These are phyloP conservation scores for Polyporus tsugae DNA, from an alignment of 1,284 basidiomycete genomes.

Conservation along the genomic window DNA sequence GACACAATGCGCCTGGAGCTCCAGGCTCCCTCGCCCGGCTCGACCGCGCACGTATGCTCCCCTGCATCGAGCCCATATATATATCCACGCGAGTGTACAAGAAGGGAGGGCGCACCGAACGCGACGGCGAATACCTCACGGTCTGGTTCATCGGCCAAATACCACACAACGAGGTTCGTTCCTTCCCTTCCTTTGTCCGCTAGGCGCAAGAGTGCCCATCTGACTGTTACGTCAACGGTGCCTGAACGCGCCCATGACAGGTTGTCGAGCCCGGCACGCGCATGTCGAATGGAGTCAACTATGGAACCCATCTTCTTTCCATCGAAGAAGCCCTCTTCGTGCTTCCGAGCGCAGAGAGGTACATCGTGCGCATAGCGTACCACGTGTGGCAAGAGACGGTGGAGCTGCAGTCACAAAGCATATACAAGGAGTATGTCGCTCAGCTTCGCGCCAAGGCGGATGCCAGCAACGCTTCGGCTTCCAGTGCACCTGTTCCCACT, in stretches of 20 bases:
- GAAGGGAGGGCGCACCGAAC: constrained; percentile 19
- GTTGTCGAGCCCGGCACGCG: constrained; percentile 56
- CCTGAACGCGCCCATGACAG: constrained; percentile 40
- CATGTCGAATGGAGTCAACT: constrained; percentile 63
- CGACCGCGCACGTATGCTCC: constrained; percentile 17
- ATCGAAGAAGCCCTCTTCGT: constrained; percentile 38
- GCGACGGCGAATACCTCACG: constrained; percentile 58
- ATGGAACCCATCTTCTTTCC: constrained; percentile 42
- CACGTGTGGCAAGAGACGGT: constrained; percentile 29
- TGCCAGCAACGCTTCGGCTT: background rate
- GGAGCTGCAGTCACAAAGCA: background rate
- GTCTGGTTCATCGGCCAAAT: constrained; percentile 65
- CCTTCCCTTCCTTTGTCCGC: constrained; percentile 16
- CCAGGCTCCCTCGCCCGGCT: constrained; percentile 34
- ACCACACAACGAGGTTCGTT: constrained; percentile 57
- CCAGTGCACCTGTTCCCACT: no score
- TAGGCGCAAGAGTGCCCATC: background rate
- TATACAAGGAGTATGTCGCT: constrained; percentile 1
- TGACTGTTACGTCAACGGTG: background rate
- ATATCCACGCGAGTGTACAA: constrained; percentile 46
- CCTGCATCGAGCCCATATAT: constrained; percentile 58
- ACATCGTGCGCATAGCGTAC: constrained; percentile 29
- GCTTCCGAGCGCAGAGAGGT: constrained; percentile 27
- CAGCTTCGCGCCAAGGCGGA: background rate
- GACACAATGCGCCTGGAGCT: constrained; percentile 49